phyloP scores from a whole-genome alignment of 768 basidiomycete species.

The Tephrocybe sp. region DNA sequence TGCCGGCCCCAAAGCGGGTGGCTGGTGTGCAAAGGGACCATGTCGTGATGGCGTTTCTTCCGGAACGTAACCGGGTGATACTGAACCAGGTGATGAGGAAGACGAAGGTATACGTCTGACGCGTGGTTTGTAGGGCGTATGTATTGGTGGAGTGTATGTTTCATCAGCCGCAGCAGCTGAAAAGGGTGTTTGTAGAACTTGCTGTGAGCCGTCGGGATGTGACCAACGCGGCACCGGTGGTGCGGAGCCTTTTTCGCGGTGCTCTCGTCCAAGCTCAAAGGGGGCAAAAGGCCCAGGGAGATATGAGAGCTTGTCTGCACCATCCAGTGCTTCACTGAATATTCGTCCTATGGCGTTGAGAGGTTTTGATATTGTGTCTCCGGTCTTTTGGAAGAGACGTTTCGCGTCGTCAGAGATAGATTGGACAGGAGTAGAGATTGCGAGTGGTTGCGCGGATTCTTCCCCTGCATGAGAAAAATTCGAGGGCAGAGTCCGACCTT shows the following conservation, averaged over 20 bases:
- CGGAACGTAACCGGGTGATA: conserved; percentile 26
- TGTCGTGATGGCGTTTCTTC: conserved; percentile 56
- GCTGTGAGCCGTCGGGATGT: conserved; percentile 30
- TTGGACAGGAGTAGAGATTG: conserved; percentile 58
- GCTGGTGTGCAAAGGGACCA: conserved; percentile 47
- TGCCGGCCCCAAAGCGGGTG: conserved; percentile 50
- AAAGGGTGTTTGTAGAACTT: conserved; percentile 32
- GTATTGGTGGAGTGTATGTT: conserved; percentile 35
- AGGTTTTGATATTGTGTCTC: conserved; percentile 88
- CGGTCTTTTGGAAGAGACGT: conserved; percentile 84
- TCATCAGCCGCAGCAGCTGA: conserved; percentile 39
- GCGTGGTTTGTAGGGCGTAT: conserved; percentile 77
- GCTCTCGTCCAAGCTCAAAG: conserved; percentile 60
- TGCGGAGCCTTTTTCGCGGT: conserved; percentile 31
- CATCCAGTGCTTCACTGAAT: conserved; percentile 80
- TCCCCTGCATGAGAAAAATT: conserved; percentile 70
- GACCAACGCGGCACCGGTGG: conserved; percentile 39
- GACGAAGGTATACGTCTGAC: conserved; percentile 55
- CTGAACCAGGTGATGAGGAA: conserved; percentile 28
- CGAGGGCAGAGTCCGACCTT: conserved; percentile 15
- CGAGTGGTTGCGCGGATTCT: conserved; percentile 82
- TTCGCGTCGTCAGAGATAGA: conserved; percentile 71
- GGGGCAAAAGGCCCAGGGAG: conserved; percentile 72
- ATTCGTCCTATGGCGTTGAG: conserved; percentile 88
- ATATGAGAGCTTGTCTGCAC: conserved; percentile 61